phyloP scores from a whole-genome alignment of 1,284 basidiomycete species.

The Puccinia brachypodii region DNA sequence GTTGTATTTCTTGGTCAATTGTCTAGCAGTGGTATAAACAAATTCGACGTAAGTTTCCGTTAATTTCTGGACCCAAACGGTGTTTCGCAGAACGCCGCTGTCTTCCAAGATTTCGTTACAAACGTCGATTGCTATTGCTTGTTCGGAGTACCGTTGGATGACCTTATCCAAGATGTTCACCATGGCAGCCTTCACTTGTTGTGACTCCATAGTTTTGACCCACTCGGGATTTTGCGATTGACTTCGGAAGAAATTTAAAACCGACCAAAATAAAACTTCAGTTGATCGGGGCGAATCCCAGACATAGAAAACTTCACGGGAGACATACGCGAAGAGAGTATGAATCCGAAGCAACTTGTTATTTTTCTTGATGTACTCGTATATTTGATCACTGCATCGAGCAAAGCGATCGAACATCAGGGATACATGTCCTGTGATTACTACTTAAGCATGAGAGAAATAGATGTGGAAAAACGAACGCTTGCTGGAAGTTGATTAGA shows the following conservation, averaged over 20 bases:
- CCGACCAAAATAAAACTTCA: not conserved
- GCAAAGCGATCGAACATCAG: too few relatives aligned
- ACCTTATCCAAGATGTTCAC: not conserved
- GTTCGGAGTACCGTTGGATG: not conserved
- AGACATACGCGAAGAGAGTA: not conserved
- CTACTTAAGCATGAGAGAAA: not conserved
- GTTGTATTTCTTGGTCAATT: not conserved
- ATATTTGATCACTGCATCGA: not conserved
- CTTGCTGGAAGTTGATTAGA: not conserved
- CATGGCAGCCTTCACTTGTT: not conserved
- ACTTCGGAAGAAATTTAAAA: too few relatives aligned
- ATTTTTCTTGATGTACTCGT: not conserved
- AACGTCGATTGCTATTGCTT: not conserved
- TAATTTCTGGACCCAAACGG: not conserved
- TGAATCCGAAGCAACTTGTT: not conserved
- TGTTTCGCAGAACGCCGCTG: not conserved
- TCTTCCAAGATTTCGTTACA: constrained; percentile 3
- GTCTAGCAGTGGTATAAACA: not conserved
- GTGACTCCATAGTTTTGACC: not conserved
- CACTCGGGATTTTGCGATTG: not conserved
- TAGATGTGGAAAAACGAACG: not conserved
- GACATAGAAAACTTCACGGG: too few relatives aligned
- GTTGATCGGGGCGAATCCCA: not conserved
- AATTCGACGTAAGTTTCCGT: not conserved
- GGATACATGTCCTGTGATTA: not conserved